Evolutionary conservation across 345 rosid genomes (phyloP).

Genomic region (Orychophragmus violaceus): DNA sequence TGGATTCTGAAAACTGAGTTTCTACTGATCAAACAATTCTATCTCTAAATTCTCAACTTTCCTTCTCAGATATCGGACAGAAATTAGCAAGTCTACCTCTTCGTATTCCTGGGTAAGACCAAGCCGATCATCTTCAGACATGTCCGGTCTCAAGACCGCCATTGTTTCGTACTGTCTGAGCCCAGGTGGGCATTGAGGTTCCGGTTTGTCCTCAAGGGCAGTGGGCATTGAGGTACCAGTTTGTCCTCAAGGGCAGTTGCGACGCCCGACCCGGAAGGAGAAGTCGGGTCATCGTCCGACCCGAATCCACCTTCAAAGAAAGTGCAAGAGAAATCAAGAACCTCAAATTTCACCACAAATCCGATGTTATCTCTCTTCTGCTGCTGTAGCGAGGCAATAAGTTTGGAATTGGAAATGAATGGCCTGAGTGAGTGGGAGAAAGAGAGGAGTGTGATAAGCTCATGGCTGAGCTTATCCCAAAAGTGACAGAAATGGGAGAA

Average conservation of each 20-base stretch:
- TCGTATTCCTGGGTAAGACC: constrained; percentile 88
- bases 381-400: constrained; percentile 2
- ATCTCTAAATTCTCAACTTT: no score
- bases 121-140: constrained; percentile 89
- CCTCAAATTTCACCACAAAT: constrained; percentile 42
- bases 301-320: constrained; percentile 71
- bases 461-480: no score
- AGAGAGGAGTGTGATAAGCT: no score
- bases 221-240: no score
- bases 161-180: constrained; percentile 78
- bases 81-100: no score
- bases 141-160: constrained; percentile 83
- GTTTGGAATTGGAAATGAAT: constrained; percentile 29
- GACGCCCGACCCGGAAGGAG: constrained; percentile 41
- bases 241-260: constrained; percentile 57
- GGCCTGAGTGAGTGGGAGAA: constrained; percentile 36
- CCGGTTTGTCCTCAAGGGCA: no score
- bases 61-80: no score
- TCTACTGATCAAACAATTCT: no score
- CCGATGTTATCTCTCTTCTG: not conserved
- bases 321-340: constrained; percentile 68
- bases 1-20: no score
- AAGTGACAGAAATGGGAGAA: no score
- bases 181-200: constrained; percentile 90
- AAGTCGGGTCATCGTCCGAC: constrained; percentile 55